Evolutionary conservation across 2,329 filamentous ascomycete species (phyloP).

Genomic region (Colletotrichum acutatum): DNA sequence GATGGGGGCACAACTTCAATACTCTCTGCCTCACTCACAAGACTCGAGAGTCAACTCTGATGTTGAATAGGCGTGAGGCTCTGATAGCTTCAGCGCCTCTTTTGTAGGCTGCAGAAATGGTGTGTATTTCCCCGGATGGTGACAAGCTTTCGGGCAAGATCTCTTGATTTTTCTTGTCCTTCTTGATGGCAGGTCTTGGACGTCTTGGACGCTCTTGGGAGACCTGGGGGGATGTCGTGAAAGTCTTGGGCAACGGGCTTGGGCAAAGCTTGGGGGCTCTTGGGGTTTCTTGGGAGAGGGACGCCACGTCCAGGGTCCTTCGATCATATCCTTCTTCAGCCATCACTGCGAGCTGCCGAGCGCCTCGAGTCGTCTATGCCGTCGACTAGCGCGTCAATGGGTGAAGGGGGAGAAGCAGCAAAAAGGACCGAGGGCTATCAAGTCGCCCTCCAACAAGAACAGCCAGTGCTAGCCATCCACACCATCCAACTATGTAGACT

Average conservation of each 20-base stretch:
- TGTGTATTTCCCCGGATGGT: constrained; percentile 1
- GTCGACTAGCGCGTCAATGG: constrained; percentile 7
- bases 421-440: background rate
- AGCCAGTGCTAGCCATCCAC: background rate
- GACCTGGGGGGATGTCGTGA: background rate
- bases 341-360: constrained; percentile 8
- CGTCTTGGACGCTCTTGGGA: constrained; percentile 21
- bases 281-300: background rate
- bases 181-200: constrained; percentile 25
- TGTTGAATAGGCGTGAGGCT: background rate
- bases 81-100: background rate
- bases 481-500: background rate
- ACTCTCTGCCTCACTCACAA: background rate
- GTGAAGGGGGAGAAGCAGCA: background rate
- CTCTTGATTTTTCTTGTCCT: constrained; percentile 26
- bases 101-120: background rate
- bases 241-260: background rate
- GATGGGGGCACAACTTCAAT: background rate
- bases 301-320: constrained; percentile 14
- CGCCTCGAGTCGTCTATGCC: background rate
- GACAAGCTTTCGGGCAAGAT: constrained; percentile 28
- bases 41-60: background rate
- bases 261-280: constrained; percentile 18
- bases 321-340: constrained; percentile 3
- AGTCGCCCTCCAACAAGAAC: background rate